phyloP scores from a whole-genome alignment of 2,329 filamentous ascomycete genomes.

The Cercospora canescens region DNA sequence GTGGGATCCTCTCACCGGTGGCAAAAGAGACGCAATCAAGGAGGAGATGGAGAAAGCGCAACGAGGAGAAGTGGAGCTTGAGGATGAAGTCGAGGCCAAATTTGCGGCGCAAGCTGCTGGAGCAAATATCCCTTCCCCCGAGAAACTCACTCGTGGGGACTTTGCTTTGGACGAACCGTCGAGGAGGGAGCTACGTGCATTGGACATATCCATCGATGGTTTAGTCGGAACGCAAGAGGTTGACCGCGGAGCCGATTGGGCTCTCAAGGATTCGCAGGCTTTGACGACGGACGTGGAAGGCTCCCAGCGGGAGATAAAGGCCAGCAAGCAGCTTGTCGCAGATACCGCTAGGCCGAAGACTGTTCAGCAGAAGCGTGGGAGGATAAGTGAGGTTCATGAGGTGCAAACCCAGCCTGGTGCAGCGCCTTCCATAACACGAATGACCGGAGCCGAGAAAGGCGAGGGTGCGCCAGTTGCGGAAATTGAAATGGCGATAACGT shows the following conservation, averaged over 20 bases:
- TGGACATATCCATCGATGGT: neutral
- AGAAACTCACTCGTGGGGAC: conserved; percentile 14
- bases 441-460: neutral
- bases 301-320: neutral
- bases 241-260: neutral
- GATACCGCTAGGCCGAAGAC: neutral
- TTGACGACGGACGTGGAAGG: neutral
- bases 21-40: conserved; percentile 54
- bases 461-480: neutral
- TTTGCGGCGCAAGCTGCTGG: conserved; percentile 30
- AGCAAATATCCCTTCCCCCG: conserved; percentile 10
- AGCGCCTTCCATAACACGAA: neutral
- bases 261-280: neutral
- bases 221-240: neutral
- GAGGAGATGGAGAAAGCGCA: conserved; percentile 59
- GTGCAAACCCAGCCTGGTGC: neutral
- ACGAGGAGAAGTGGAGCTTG: conserved; percentile 54
- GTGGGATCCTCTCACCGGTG: conserved; percentile 74
- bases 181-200: neutral
- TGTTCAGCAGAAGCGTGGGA: neutral
- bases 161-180: neutral
- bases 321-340: neutral
- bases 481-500: neutral
- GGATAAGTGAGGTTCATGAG: neutral
- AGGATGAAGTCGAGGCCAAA: conserved; percentile 30